phyloP scores from a whole-genome alignment of 2,329 filamentous ascomycete genomes.

The Dactylonectria estremocensis region DNA sequence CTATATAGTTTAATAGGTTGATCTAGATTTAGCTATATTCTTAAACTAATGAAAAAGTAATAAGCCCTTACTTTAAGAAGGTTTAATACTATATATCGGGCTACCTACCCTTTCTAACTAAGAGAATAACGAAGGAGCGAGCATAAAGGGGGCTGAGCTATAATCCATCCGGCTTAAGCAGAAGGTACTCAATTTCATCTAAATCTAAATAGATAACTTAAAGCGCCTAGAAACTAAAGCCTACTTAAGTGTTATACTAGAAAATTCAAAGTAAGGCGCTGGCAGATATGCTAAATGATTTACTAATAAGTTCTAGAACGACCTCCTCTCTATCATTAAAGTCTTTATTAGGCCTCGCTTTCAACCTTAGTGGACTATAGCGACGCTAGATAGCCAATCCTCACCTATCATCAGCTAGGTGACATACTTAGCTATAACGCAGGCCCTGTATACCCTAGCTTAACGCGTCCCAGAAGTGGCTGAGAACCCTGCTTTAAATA shows the following conservation, averaged over 20 bases:
- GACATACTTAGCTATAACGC: neutral
- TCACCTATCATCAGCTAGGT: neutral
- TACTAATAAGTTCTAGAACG: neutral
- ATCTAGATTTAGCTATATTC: neutral
- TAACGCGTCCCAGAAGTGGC: neutral
- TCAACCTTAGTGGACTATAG: neutral
- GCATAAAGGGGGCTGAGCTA: neutral
- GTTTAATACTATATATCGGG: neutral
- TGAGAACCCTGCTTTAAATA: neutral
- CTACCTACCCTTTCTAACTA: neutral
- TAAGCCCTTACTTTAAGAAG: neutral
- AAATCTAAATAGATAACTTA: neutral
- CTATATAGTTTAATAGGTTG: neutral
- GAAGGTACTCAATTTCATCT: neutral
- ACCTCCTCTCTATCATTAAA: neutral
- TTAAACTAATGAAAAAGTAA: neutral
- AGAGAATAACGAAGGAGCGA: neutral
- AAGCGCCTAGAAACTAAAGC: neutral
- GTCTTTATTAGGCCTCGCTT: neutral
- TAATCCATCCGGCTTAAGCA: neutral
- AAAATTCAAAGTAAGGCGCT: neutral
- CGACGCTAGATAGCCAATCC: neutral
- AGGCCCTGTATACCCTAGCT: neutral
- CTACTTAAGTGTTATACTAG: neutral
- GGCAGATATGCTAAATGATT: neutral